Base-by-base conservation (phyloP, 345 rosid genomes). In the Gossypium anomalum region DNA sequence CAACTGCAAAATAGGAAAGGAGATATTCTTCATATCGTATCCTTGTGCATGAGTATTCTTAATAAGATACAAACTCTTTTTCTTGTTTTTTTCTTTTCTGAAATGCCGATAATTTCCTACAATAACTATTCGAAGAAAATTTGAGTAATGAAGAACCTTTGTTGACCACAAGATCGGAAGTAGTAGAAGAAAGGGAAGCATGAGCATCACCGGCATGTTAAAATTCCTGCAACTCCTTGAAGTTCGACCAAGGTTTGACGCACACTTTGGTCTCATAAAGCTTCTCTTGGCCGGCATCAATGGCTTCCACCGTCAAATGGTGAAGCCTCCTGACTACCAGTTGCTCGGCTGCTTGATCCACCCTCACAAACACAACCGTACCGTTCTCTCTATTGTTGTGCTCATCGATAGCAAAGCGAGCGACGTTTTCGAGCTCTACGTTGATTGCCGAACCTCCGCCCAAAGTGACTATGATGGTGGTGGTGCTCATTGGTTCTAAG, bases 211-310 rank as follows among this genome's bases (percentile, higher is more conserved):
- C 83, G 6, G 86, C 90, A 75, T 89, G 94, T 84, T 89, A 93
- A 76, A 95, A 95, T 49, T 93, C 98, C 83, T 90, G 97, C 76
- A 95, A 79, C 76, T 95, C 93, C 76, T 90, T 93, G 74, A 86
- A 90, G 75, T 90, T 85, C 82, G 92, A 55, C 99, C 99, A 93
- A 0, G 98, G 92, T 81, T 90, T 95, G 74, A 93, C 97, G 97
- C 97, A 93, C 14, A 95, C 89, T 85, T 90, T 90, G 0, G 97
- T 97, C 75, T 93, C 91, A 62, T 87, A 95, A 70, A 95, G 85
- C 89, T 93, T 91, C 83, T 88, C 89, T 80, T 86, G 80, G 10
- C 99, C 94, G 0, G 91, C 97, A 73, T 95, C 98, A 22, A 89
- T 66, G 12, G 86, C 94, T 82, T 91, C 99, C 6, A 93, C 83